phyloP scores from a whole-genome alignment of 768 basidiomycete genomes.

The Podaxis pistillaris region DNA sequence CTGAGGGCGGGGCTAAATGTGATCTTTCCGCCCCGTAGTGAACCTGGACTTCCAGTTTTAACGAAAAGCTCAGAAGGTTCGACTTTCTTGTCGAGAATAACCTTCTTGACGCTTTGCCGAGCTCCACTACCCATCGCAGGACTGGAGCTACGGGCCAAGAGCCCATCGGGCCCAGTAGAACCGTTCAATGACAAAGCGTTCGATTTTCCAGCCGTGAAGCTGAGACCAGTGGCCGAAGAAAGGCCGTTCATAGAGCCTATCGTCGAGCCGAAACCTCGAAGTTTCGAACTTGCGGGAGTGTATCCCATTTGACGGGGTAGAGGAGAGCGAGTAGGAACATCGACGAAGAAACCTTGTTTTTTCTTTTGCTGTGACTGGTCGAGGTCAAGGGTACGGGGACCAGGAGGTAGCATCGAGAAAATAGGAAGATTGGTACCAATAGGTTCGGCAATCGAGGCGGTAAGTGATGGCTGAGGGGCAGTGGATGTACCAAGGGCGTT shows the following conservation, averaged over 20 bases:
- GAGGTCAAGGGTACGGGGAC: slow-evolving; percentile 59
- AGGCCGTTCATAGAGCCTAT: slow-evolving; percentile 33
- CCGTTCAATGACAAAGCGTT: slow-evolving; percentile 52
- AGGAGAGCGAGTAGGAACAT: slow-evolving; percentile 70
- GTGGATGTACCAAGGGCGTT: slow-evolving; percentile 38
- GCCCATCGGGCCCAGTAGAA: slow-evolving; percentile 52
- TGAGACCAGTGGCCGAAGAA: slow-evolving; percentile 35
- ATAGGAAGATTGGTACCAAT: slow-evolving; percentile 71
- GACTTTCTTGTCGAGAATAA: slow-evolving; percentile 84
- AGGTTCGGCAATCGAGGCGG: slow-evolving; percentile 87
- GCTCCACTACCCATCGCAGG: slow-evolving; percentile 67
- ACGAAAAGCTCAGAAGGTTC: slow-evolving; percentile 69
- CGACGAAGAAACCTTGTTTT: slow-evolving; percentile 75
- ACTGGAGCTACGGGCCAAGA: slow-evolving; percentile 57
- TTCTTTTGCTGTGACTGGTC: slow-evolving; percentile 67
- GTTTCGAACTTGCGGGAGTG: slow-evolving; percentile 62
- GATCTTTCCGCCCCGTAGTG: slow-evolving; percentile 49
- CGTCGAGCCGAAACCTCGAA: slow-evolving; percentile 68
- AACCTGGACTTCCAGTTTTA: slow-evolving; percentile 46
- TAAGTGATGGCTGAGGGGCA: slow-evolving; percentile 54
- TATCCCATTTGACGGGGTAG: slow-evolving; percentile 66
- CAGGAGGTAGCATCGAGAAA: slow-evolving; percentile 72
- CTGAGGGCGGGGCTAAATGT: slow-evolving; percentile 75
- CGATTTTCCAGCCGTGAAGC: slow-evolving; percentile 54
- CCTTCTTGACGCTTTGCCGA: slow-evolving; percentile 87